Conservation (phyloP, 139 green algal genomes). For the Tetratostichococcus sp. region DNA sequence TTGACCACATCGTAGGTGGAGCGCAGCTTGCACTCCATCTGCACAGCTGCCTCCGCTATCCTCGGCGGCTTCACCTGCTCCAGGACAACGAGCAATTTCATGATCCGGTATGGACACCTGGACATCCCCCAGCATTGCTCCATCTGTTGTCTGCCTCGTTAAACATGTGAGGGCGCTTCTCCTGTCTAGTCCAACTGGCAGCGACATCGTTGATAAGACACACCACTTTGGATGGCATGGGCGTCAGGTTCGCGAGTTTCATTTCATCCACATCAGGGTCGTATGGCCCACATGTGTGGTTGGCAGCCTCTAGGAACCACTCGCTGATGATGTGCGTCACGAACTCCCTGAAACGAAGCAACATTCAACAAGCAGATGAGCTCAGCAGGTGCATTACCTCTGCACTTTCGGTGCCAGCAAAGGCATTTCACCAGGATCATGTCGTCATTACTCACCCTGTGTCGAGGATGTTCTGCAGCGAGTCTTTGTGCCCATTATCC, state of each 20-base stretch:
- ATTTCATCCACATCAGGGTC: conserved; percentile 79
- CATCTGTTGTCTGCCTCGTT: too few relatives aligned
- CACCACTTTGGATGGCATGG: conserved; percentile 55
- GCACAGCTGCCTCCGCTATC: conserved; percentile 77
- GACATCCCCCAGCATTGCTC: too few relatives aligned
- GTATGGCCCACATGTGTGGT: conserved; percentile 86
- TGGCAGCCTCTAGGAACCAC: conserved; percentile 94
- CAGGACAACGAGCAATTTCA: neutral
- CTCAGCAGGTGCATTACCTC: too few relatives aligned
- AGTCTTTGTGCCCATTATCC: conserved; percentile 76
- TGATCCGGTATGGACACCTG: too few relatives aligned
- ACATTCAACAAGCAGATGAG: too few relatives aligned
- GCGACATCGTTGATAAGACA: too few relatives aligned
- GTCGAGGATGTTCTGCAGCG: conserved; percentile 82
- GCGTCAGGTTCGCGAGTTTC: conserved; percentile 67
- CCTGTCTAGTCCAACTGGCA: too few relatives aligned
- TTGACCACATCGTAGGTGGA: conserved; percentile 63
- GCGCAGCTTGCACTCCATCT: conserved; percentile 83
- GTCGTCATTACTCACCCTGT: conserved; percentile 64
- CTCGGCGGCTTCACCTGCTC: conserved; percentile 73
- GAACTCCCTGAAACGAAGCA: conserved; percentile 64
- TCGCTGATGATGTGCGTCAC: conserved; percentile 92
- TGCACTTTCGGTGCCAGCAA: too few relatives aligned
- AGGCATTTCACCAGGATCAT: too few relatives aligned
- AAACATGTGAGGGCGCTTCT: too few relatives aligned